phyloP scores from a whole-genome alignment of 108 stramenopile species.

The Asterionellopsis glacialis region DNA sequence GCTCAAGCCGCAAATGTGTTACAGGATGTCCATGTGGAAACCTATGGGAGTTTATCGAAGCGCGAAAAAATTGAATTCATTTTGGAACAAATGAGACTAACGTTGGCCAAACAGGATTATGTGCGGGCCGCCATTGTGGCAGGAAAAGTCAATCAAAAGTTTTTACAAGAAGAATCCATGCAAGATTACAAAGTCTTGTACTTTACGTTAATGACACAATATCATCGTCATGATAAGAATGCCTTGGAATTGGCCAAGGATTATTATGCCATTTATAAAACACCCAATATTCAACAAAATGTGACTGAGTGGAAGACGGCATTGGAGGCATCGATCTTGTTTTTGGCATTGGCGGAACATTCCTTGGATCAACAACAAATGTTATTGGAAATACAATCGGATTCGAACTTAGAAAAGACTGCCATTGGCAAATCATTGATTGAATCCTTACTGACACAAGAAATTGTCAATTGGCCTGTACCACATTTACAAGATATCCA shows the following conservation, averaged over 20 bases:
- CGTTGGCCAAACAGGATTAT: slow-evolving; percentile 91
- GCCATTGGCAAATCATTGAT: slow-evolving; percentile 38
- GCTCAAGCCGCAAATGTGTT: slow-evolving; percentile 84
- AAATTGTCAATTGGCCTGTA: slow-evolving; percentile 91
- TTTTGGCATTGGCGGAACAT: slow-evolving; percentile 78
- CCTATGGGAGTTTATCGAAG: slow-evolving; percentile 94
- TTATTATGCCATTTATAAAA: slow-evolving; percentile 89
- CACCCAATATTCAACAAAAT: slow-evolving; percentile 36
- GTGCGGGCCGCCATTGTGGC: slow-evolving; percentile 93
- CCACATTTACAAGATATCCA: slow-evolving; percentile 74
- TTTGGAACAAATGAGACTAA: slow-evolving; percentile 96
- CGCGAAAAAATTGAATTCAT: slow-evolving; percentile 98
- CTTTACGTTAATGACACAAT: slow-evolving; percentile 86
- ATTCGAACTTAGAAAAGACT: slow-evolving; percentile 71
- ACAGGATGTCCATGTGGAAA: slow-evolving; percentile 99
- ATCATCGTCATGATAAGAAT: slow-evolving; percentile 88
- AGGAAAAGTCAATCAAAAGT: slow-evolving; percentile 90
- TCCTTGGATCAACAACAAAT: slow-evolving; percentile 88
- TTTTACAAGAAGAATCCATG: slow-evolving; percentile 87
- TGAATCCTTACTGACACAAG: slow-evolving; percentile 66
- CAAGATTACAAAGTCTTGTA: slow-evolving; percentile 87
- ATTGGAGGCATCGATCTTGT: slow-evolving; percentile 83
- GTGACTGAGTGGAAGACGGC: slow-evolving; percentile 71
- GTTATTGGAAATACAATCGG: slow-evolving; percentile 76
- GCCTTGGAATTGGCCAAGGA: slow-evolving; percentile 89